Evolutionary conservation across 1,139 yeast genomes (phyloP), one percentile per base, ranked within the genome.

Genomic region (Hemisphaericaspora xylofermentans): DNA sequence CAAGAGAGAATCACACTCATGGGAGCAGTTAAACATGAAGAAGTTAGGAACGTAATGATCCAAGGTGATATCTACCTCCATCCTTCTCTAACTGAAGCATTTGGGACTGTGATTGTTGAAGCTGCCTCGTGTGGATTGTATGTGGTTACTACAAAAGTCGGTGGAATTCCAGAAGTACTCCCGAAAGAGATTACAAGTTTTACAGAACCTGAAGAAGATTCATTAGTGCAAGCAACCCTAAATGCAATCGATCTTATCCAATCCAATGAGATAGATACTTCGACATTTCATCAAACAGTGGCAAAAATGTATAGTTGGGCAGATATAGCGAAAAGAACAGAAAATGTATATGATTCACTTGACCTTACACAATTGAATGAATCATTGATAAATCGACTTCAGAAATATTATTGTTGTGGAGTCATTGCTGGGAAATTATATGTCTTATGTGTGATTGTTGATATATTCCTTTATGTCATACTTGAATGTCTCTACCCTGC

Each of bases 161-260:
- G 99, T 2, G 99, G 98, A 3, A 91, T 93, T 33, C 98, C 98
- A 0, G 99, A 94, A 56, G 98, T 94, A 3, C 64, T 94, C 33
- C 99, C 98, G 0, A 74, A 77, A 21, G 88, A 89, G 55, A 93
- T 94, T 98, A 89, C 96, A 0, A 86, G 85, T 3, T 93, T 87
- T 64, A 94, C 98, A 0, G 76, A 84, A 16, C 96, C 97, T 0
- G 75, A 68, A 42, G 97, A 87, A 43, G 88, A 87, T 46, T 82
- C 94, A 2, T 64, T 91, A 33, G 87, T 85, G 1, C 76, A 73
- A 9, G 84, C 88, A 13, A 80, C 93, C 1, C 60, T 82, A 34
- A 63, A 70, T 26, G 96, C 95, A 0, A 82, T 89, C 7, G 62
- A 68, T 1, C 61, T 76, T 40, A 68, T 88, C 40, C 73, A 78